These are phyloP conservation scores for Graphium sp. DNA, from an alignment of 2,329 filamentous ascomycete genomes.

Conservation along the genomic window DNA sequence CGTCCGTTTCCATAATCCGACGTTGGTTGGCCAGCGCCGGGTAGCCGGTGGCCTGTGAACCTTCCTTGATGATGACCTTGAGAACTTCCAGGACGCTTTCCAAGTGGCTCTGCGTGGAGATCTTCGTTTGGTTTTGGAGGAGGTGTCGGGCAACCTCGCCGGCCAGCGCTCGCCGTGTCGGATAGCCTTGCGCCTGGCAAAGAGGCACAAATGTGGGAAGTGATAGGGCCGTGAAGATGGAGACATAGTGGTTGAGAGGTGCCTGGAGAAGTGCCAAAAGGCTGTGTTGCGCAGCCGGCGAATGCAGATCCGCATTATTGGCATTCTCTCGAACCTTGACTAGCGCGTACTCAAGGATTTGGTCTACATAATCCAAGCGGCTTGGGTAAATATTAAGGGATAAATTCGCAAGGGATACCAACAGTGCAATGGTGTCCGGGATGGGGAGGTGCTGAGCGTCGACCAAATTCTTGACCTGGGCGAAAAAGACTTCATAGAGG, in stretches of 20 bases:
- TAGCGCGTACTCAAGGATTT: conserved; percentile 77
- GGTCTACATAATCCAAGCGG: conserved; percentile 84
- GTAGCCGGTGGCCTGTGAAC: conserved; percentile 64
- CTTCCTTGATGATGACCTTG: conserved; percentile 86
- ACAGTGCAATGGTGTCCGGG: conserved; percentile 81
- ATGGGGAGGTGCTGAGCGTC: conserved; percentile 82
- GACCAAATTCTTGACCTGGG: conserved; percentile 85
- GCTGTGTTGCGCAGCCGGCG: conserved; percentile 70
- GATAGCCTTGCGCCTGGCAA: conserved; percentile 81
- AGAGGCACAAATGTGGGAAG: conserved; percentile 85
- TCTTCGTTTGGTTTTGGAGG: conserved; percentile 66
- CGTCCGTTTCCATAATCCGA: conserved; percentile 71
- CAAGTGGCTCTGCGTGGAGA: conserved; percentile 62
- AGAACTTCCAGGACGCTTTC: conserved; percentile 81
- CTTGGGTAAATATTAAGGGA: conserved; percentile 93
- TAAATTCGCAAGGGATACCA: conserved; percentile 87
- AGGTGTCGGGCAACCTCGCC: conserved; percentile 72
- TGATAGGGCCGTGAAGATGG: conserved; percentile 89
- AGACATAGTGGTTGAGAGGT: conserved; percentile 77
- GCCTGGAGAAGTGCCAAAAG: conserved; percentile 81
- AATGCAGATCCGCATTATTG: conserved; percentile 92
- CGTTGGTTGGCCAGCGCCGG: conserved; percentile 71
- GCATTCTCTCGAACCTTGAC: conserved; percentile 76
- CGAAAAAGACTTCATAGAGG: conserved; percentile 94
- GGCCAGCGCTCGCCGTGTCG: conserved; percentile 77